Conservation (phyloP, 106 monocot species). For the Allium sativum region DNA sequence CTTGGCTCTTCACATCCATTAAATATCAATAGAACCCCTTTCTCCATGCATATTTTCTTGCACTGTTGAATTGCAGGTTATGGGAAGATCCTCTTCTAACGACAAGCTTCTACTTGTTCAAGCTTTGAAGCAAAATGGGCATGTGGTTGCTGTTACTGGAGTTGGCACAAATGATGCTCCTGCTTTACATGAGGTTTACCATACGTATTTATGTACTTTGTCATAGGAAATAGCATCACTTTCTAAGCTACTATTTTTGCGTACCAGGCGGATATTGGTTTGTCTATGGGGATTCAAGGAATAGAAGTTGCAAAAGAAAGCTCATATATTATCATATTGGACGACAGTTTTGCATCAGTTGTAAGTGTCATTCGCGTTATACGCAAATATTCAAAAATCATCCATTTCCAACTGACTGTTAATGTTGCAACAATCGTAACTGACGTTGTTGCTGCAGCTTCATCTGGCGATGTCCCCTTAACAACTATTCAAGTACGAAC, state of each 20-base stretch:
- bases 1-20: neutral
- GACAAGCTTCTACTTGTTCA: constrained; percentile 84
- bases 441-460: constrained; percentile 73
- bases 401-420: constrained; percentile 93
- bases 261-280: constrained; percentile 76
- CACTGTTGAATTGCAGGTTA: constrained; percentile 32
- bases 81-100: constrained; percentile 86
- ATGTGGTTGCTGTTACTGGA: constrained; percentile 89
- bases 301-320: constrained; percentile 87
- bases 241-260: constrained; percentile 5
- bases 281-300: constrained; percentile 82
- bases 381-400: constrained; percentile 89
- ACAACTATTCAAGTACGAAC: constrained; percentile 72
- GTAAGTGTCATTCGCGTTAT: constrained; percentile 56
- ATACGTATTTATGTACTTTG: neutral
- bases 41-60: neutral
- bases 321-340: constrained; percentile 70
- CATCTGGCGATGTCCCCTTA: constrained; percentile 68
- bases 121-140: constrained; percentile 45
- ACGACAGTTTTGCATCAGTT: constrained; percentile 81
- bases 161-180: constrained; percentile 95
- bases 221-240: neutral
- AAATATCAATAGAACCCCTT: no score
- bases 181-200: constrained; percentile 70
- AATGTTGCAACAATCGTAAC: constrained; percentile 79